Evolutionary conservation across 2,329 filamentous ascomycete species (phyloP), one percentile per base, ranked within the genome.

Genomic region (Aureobasidium sp.): DNA sequence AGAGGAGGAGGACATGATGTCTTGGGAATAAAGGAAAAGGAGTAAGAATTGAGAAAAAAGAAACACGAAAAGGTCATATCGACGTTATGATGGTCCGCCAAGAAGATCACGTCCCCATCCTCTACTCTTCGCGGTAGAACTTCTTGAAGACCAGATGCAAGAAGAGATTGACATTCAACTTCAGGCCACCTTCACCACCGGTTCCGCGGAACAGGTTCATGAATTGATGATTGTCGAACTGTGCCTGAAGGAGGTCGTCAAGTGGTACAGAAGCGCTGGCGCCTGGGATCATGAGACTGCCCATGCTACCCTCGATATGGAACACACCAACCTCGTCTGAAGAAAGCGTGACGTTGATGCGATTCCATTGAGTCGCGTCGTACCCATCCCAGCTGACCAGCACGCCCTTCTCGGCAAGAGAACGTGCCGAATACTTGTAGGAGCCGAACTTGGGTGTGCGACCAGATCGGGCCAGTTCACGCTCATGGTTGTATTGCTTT

Each of bases 81-180:
- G 42, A 34, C 57, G 29, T 59, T 50, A 59, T 50, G 39, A 44
- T 45, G 51, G 29, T 55, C 37, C 39, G 4, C 25, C 1, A 10
- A 21, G 29, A 11, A 25, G 27, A n/a, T 25, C 44, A 36, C 30
- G 9, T 11, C 21, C 32, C 44, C 36, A 32, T 27, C n/a, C 32
- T 44, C 69, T 70, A 68, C 63, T 69, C 69, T 62, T 80, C 78
- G 64, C 76, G 70, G 66, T 99, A 99, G 76, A 99, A 99, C 82
- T 99, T 99, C 84, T 95, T 96, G 81, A 97, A 97, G 68, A 99
- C 84, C 75, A 97, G 80, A 81, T 99, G 94, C 80, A 99, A 81
- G 77, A 99, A 85, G 71, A 99, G 76, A 78, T 99, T 99, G 70
- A 99, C 94, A 75, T 97, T 97, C 71, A 99, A 83, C 76, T 89